phyloP scores from a whole-genome alignment of 306 rosid species.

The Ceratonia siliqua region DNA sequence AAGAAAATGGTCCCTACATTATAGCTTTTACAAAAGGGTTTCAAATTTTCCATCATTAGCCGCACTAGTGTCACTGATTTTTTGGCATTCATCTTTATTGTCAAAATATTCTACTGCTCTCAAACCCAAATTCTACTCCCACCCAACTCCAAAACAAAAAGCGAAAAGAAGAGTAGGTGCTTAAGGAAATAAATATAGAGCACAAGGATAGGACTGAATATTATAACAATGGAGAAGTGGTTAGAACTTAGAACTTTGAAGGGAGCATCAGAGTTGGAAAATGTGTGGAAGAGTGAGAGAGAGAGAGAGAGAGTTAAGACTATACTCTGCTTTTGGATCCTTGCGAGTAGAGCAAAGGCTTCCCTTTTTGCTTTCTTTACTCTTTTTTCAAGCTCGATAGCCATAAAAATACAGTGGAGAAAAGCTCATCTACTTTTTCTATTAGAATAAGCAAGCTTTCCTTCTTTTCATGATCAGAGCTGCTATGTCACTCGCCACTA shows the following conservation, averaged over 20 bases:
- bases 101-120: constrained; percentile 28
- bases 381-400: background rate
- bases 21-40: constrained; percentile 38
- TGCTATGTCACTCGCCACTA: constrained; percentile 23
- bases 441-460: constrained; percentile 14
- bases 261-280: constrained; percentile 36
- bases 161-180: background rate
- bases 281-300: constrained; percentile 35
- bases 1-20: constrained; percentile 43
- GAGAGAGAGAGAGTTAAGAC: constrained; percentile 24
- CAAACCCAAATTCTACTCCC: constrained; percentile 4
- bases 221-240: constrained; percentile 29
- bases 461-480: constrained; percentile 34
- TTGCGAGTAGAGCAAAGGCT: constrained; percentile 35
- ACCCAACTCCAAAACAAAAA: background rate
- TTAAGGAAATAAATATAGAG: background rate
- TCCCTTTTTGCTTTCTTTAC: background rate
- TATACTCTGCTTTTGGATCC: constrained; percentile 29
- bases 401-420: constrained; percentile 28
- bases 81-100: constrained; percentile 25
- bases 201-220: background rate
- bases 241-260: background rate
- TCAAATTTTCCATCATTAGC: constrained; percentile 42
- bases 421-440: constrained; percentile 46
- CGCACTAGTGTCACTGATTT: constrained; percentile 34